Evolutionary conservation across 805 yeast genomes (phyloP).

Genomic region (Starmerella roubikii): DNA sequence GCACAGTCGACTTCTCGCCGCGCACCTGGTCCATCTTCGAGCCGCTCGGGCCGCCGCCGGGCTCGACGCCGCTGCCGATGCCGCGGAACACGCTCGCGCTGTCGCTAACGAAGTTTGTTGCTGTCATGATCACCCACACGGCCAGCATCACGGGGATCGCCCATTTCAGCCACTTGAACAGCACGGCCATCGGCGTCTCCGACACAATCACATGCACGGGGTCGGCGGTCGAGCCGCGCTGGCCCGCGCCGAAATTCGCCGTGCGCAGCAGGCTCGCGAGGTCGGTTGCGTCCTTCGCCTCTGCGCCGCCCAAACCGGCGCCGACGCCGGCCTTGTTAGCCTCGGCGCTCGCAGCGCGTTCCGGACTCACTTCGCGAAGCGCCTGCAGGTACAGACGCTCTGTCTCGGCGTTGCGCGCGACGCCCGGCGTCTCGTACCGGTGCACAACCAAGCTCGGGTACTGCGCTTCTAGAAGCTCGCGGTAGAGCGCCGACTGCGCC

Average conservation of each 20-base stretch:
- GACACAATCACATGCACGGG: constrained; percentile 91
- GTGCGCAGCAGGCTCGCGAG: constrained; percentile 2
- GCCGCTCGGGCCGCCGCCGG: constrained; percentile 11
- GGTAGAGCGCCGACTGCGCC: constrained; percentile 75
- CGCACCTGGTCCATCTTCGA: constrained; percentile 64
- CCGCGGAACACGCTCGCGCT: constrained; percentile 64
- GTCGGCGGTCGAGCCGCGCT: constrained; percentile 33
- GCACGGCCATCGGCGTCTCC: constrained; percentile 63
- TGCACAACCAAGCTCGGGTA: constrained; percentile 96
- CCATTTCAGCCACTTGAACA: constrained; percentile 84
- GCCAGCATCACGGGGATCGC: constrained; percentile 65
- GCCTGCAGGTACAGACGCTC: constrained; percentile 71
- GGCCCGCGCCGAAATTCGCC: constrained; percentile 1
- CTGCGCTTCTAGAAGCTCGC: constrained; percentile 55
- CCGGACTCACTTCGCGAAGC: constrained; percentile 50
- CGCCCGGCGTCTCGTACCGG: constrained; percentile 87
- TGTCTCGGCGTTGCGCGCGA: constrained; percentile 70
- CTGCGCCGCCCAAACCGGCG: constrained; percentile 16
- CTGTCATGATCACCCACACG: constrained; percentile 69
- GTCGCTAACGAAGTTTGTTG: constrained; percentile 67
- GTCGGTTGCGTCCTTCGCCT: neutral
- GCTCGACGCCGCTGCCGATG: constrained; percentile 22
- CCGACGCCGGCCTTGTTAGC: constrained; percentile 24
- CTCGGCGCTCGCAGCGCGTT: constrained; percentile 2
- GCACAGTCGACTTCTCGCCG: constrained; percentile 75